Evolutionary conservation across 2,329 filamentous ascomycete genomes (phyloP).

Genomic region (Trichoderma sp.): DNA sequence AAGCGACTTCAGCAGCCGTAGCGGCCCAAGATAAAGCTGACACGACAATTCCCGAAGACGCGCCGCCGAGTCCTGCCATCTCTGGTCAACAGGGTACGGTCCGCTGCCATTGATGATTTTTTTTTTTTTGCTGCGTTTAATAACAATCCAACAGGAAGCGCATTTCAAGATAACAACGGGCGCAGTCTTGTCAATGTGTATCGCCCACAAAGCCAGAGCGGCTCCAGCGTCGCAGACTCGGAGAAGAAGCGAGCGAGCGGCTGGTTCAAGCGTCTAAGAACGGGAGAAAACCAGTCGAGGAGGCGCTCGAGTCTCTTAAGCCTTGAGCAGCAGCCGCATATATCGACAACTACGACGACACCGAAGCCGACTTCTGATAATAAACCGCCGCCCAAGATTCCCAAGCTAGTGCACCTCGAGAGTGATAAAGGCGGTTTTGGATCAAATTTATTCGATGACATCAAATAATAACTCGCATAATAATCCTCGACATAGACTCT

Average conservation of each 20-base stretch:
- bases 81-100: conserved; percentile 58
- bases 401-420: conserved; percentile 56
- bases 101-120: conserved; percentile 59
- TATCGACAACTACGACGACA: conserved; percentile 30
- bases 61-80: conserved; percentile 53
- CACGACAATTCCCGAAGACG: conserved; percentile 54
- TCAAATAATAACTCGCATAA: conserved; percentile 46
- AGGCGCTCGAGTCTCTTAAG: conserved; percentile 34
- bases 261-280: conserved; percentile 59
- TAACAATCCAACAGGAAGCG: conserved; percentile 53
- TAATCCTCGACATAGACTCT: neutral
- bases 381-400: conserved; percentile 63
- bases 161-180: conserved; percentile 46
- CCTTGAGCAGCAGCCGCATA: conserved; percentile 40
- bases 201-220: conserved; percentile 55
- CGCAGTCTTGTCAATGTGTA: conserved; percentile 38
- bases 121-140: conserved; percentile 50
- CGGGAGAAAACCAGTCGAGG: conserved; percentile 45
- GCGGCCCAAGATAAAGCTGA: conserved; percentile 48
- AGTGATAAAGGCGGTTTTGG: conserved; percentile 52
- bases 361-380: conserved; percentile 48
- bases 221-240: conserved; percentile 52
- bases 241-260: conserved; percentile 60
- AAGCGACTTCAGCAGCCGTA: conserved; percentile 28
- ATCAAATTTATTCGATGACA: conserved; percentile 60